Percentiles rank a stretch among this genome's conserved stretches.
phyloP scores from a whole-genome alignment of 805 yeast genomes.

The Candida boleticola region DNA sequence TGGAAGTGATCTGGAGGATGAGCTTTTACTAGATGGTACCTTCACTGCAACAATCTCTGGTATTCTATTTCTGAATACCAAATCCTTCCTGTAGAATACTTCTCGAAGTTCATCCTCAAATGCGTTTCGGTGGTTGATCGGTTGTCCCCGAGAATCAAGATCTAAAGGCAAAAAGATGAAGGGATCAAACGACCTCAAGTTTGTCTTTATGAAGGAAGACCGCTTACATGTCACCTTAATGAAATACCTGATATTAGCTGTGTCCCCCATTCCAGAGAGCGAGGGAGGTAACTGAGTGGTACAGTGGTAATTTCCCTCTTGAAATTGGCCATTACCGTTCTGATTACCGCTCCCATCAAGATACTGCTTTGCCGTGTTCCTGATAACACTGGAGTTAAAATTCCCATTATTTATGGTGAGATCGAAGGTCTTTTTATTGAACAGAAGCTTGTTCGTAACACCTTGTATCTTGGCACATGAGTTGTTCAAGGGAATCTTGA shows the following conservation, averaged over 20 bases:
- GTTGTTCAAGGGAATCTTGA: conserved; percentile 41
- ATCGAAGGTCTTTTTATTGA: conserved; percentile 27
- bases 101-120: conserved; percentile 31
- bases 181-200: conserved; percentile 47
- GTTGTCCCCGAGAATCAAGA: conserved; percentile 23
- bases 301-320: conserved; percentile 20
- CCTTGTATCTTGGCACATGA: conserved; percentile 39
- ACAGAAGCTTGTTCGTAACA: conserved; percentile 30
- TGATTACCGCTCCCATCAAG: background rate
- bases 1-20: background rate
- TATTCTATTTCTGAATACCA: conserved; percentile 35
- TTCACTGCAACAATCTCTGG: conserved; percentile 45
- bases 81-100: conserved; percentile 45
- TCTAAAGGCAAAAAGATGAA: conserved; percentile 55
- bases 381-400: conserved; percentile 16
- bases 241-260: conserved; percentile 48
- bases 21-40: conserved; percentile 9
- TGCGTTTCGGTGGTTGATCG: conserved; percentile 7
- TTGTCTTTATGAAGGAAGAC: conserved; percentile 46
- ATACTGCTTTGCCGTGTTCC: conserved; percentile 18
- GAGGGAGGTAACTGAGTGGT: conserved; percentile 34
- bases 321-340: background rate
- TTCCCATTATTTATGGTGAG: conserved; percentile 34
- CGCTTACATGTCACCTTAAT: conserved; percentile 61
- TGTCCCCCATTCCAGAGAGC: conserved; percentile 18